phyloP scores from a whole-genome alignment of 306 rosid species.

The Vachellia pachyceras region DNA sequence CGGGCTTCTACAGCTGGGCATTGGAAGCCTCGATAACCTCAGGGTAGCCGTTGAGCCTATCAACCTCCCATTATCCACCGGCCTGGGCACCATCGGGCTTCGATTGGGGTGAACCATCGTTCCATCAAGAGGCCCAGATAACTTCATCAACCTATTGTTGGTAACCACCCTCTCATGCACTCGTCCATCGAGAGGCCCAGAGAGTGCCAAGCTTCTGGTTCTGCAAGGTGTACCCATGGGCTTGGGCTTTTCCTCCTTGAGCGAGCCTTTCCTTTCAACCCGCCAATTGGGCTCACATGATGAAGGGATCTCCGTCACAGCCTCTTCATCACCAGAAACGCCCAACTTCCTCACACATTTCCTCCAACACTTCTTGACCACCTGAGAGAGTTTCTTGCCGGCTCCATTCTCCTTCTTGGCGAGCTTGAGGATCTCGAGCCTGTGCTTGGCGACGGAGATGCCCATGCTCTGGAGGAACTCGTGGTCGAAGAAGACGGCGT shows the following conservation, averaged over 20 bases:
- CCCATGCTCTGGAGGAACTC: conserved; percentile 93
- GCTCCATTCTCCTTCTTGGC: conserved; percentile 53
- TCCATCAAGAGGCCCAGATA: conserved; percentile 90
- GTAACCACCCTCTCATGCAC: too few species aligned
- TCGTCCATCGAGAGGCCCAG: conserved; percentile 91
- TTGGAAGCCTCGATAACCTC: conserved; percentile 52
- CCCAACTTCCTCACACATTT: conserved; percentile 59
- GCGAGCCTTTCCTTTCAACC: conserved; percentile 53
- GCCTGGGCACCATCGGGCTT: conserved; percentile 52
- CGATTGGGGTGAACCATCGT: conserved; percentile 49
- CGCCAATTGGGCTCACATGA: conserved; percentile 33
- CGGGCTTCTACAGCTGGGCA: conserved; percentile 48
- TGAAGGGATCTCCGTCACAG: conserved; percentile 11
- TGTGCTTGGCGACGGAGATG: conserved; percentile 80
- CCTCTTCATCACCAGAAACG: conserved; percentile 26
- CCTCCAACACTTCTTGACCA: conserved; percentile 55
- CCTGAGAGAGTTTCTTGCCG: conserved; percentile 46
- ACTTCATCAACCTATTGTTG: conserved; percentile 39
- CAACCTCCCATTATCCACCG: conserved; percentile 41
- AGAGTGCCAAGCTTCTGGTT: conserved; percentile 60
- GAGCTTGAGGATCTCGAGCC: conserved; percentile 87
- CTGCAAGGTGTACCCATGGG: background rate
- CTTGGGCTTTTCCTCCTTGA: conserved; percentile 45
- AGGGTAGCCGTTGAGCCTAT: conserved; percentile 50
- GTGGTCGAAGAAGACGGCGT: conserved; percentile 73